These are phyloP conservation scores for Auxenochlorella protothecoides DNA, from an alignment of 139 green algal species.

Conservation along the genomic window DNA sequence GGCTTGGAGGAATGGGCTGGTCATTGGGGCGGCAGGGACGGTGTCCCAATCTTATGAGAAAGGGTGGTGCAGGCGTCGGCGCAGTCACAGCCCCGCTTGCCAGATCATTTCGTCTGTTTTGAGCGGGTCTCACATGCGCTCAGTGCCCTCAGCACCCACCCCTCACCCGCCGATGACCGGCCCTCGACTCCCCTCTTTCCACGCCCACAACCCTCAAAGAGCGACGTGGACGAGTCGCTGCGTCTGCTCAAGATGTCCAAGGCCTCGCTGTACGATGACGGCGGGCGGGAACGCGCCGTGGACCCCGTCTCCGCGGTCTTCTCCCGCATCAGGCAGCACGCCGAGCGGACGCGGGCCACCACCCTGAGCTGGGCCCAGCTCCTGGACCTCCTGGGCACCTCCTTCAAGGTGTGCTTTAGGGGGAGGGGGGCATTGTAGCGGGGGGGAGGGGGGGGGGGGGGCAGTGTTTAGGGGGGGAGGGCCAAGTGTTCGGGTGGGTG, in stretches of 20 bases:
- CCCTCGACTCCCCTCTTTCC: background rate
- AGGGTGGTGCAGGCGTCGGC: background rate
- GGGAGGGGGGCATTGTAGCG: background rate
- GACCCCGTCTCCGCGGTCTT: constrained; percentile 40
- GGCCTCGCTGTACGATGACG: constrained; percentile 50
- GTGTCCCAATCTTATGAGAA: background rate
- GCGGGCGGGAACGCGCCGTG: background rate
- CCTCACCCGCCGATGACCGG: background rate
- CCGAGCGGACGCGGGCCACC: constrained; percentile 15
- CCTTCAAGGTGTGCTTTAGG: constrained; percentile 15
- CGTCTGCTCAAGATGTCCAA: constrained; percentile 89
- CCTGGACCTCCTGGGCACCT: constrained; percentile 26
- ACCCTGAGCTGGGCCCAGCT: constrained; percentile 40
- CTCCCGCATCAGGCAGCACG: constrained; percentile 25
- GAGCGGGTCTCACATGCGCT: background rate
- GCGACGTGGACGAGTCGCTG: constrained; percentile 91
- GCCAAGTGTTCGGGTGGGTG: background rate
- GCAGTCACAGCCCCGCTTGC: no score
- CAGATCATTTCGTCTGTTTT: no score
- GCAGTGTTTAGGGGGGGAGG: background rate
- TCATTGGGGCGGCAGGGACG: background rate
- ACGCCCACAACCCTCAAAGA: constrained; percentile 21
- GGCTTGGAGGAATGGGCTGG: no score
- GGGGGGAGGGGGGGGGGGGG: background rate
- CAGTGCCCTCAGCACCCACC: background rate